Base-by-base conservation (phyloP, 192 early-diverging fungal species). In the Podila epigama region DNA sequence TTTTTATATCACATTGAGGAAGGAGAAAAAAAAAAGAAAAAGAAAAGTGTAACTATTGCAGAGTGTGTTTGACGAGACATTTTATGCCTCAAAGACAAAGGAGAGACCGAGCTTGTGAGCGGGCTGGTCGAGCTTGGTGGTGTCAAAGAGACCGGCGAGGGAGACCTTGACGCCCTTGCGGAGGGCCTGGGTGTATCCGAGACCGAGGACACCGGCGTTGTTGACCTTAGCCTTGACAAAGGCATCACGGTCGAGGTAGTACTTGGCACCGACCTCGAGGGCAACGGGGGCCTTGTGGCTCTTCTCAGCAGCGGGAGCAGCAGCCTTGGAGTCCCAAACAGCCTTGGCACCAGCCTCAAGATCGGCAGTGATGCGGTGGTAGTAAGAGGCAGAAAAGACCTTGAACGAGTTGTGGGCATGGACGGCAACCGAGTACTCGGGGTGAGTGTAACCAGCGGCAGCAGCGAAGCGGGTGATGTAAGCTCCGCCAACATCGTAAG, bases 261-360 rank as follows among this genome's bases (percentile, higher is more conserved):
- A 93, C 89, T 97, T 97, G 86, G 95, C 90, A 73, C 94, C 97
- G 64, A 97, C 89, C 86, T 98, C 97, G 13, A 97, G 86, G 57
- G 87, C 87, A 53, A 92, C 91, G 35, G 81, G 80, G 68, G 88
- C 83, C 75, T 94, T 92, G 65, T 83, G 75, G 54, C 81, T 79
- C 69, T 88, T 85, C 41, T 68, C 73, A 12, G 36, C 51, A 40
- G 57, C 51, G 22, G 58, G 50, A 32, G 67, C 58, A 53, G n/a
- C n/a, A n/a, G 88, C 81, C 75, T 88, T 85, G 82, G 92, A 88
- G 75, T 93, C 90, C 91, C 95, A 99, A 68, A 91, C 86, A 60
- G 97, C 96, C 79, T 92, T 92, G 63, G 92, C 97, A 81, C 95
- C 96, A 64, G 96, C 96, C 86, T 99, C 96, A 73, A 98, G 89